These are phyloP conservation scores for Flaveria ramosissima DNA, from an alignment of 129 eudicot species.

Conservation along the genomic window DNA sequence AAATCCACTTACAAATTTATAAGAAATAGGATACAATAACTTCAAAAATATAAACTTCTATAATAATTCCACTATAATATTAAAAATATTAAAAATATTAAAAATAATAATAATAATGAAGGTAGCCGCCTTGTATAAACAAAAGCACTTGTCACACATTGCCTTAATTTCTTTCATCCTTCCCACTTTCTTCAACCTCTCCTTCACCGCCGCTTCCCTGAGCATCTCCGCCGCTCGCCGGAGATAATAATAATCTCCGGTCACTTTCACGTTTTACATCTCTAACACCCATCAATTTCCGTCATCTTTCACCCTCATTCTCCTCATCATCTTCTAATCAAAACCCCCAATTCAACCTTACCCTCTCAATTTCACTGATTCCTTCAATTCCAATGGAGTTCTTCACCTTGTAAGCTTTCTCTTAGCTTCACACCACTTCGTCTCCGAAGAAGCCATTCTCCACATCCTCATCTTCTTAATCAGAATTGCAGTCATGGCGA, in stretches of 20 bases:
- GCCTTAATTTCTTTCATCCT: neutral
- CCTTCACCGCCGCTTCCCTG: constrained; percentile 27
- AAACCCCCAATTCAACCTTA: constrained; percentile 46
- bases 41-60: too few species aligned
- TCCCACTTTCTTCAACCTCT: constrained; percentile 24
- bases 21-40: too few species aligned
- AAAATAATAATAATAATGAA: neutral
- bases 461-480: constrained; percentile 41
- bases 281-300: neutral
- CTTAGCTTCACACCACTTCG: constrained; percentile 24
- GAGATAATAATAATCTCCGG: constrained; percentile 7
- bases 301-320: constrained; percentile 3
- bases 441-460: constrained; percentile 37
- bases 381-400: constrained; percentile 44
- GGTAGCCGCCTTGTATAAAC: constrained; percentile 32
- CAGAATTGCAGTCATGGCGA: constrained; percentile 65
- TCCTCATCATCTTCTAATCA: constrained; percentile 8
- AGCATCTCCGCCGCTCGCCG: constrained; percentile 31
- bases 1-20: too few species aligned
- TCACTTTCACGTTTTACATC: neutral
- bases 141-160: neutral
- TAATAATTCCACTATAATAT: neutral
- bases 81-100: neutral
- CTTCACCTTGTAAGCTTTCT: constrained; percentile 29
- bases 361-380: constrained; percentile 26